phyloP scores from a whole-genome alignment of 2,329 filamentous ascomycete species.

The Fusarium protoensiforme region DNA sequence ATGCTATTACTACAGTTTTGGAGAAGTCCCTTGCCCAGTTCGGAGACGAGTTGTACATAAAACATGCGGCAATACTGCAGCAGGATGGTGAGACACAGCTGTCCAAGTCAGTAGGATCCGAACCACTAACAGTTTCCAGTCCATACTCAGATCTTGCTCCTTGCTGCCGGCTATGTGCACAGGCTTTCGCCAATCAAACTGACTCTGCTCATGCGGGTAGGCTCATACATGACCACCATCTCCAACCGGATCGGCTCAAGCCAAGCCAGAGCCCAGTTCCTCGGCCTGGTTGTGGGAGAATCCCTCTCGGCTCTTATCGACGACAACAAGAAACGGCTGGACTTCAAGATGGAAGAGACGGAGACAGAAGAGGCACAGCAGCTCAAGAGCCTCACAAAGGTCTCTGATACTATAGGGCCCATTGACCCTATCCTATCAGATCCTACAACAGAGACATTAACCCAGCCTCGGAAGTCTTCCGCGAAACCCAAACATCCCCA shows the following conservation, averaged over 20 bases:
- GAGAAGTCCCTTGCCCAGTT: slow-evolving; percentile 80
- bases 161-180: slow-evolving; percentile 81
- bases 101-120: not conserved
- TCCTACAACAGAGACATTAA: not conserved
- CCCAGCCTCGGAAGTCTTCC: slow-evolving; percentile 5
- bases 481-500: slow-evolving; percentile 5
- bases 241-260: slow-evolving; percentile 87
- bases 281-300: slow-evolving; percentile 90
- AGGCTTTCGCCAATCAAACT: slow-evolving; percentile 74
- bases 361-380: slow-evolving; percentile 77
- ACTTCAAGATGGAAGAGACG: slow-evolving; percentile 86
- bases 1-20: slow-evolving; percentile 65
- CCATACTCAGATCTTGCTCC: slow-evolving; percentile 81
- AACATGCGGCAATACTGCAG: slow-evolving; percentile 83
- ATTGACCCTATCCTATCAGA: slow-evolving; percentile 60
- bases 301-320: slow-evolving; percentile 72
- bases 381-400: slow-evolving; percentile 74
- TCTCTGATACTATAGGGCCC: slow-evolving; percentile 72
- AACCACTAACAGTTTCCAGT: slow-evolving; percentile 61
- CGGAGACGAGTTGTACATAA: slow-evolving; percentile 87
- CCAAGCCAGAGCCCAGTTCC: slow-evolving; percentile 78
- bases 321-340: slow-evolving; percentile 77
- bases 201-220: slow-evolving; percentile 75
- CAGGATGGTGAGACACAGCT: slow-evolving; percentile 77
- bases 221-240: slow-evolving; percentile 78